Evolutionary conservation across 371 early-diverging fungal genomes (phyloP), one percentile per base, ranked within the genome.

Genomic region (Mucor indicus): DNA sequence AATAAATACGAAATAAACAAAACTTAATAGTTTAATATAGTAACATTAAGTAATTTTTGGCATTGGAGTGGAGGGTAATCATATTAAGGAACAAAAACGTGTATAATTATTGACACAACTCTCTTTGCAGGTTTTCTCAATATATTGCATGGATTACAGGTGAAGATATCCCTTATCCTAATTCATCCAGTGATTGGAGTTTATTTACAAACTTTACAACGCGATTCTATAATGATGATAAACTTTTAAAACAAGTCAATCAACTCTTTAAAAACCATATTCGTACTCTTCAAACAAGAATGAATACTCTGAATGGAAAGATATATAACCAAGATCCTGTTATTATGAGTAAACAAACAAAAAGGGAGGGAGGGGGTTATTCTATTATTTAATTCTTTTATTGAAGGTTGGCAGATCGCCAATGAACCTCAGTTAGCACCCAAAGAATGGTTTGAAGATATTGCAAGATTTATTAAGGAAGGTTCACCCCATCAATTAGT

Each of bases 31-130:
- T 30, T 41, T 31, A 23, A 19, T 9, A 15, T 36, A 67, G 68
- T 81, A 57, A 72, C 72, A 1, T 41, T 81, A 30, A 72, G 54
- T 44, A 82, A 82, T 46, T 79, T 67, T 49, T 82, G 83, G 83
- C 83, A 82, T 21, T 82, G 83, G 83, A 72, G 72, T 63, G 83
- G 83, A 48, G 81, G 79, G 64, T 69, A 62, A 57, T 13, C 5
- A 19, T 4, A 27, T 27, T 27, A 27, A 7, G 5, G 11, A 11
- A 27, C 11, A 27, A 11, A 27, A 27, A 7, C 29, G n/a, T n/a
- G n/a, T n/a, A n/a, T n/a, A n/a, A n/a, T n/a, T n/a, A n/a, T n/a
- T n/a, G n/a, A n/a, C n/a, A n/a, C n/a, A n/a, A n/a, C n/a, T n/a
- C n/a, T n/a, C n/a, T 24, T 7, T 13, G 17, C 52, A 61, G 73